Evolutionary conservation across 2,329 filamentous ascomycete species (phyloP), one percentile per base, ranked within the genome.

Genomic region (Claviceps fusiformis): DNA sequence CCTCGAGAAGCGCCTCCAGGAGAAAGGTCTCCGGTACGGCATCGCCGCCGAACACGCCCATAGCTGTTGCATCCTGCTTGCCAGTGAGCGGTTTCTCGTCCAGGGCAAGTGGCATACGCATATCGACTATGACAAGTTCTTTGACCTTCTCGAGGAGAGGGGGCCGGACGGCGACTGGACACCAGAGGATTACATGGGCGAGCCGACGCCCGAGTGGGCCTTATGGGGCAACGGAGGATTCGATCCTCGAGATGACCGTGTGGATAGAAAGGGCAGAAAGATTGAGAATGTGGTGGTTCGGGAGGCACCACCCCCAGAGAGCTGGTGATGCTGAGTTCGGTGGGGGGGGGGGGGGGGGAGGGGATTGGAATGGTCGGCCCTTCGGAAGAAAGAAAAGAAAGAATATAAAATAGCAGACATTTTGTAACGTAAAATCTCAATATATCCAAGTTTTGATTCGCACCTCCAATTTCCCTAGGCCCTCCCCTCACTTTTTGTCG

Each of bases 21-120:
- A 77, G 52, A 78, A 88, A 45, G 89, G 88, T 0, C 75, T 97
- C 7, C 76, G 76, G 1, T 97, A 97, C 64, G 92, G 92, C 19
- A 92, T 97, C 62, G 92, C 88, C 0, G 93, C 92, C 1, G 93
- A 97, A 71, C 92, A 97, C 66, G 89, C 89, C 1, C 92, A 97
- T 72, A 93, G 87, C 65, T 97, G 93, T 74, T 97, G 92, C 67
- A 84, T 95, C 27, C 73, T 97, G 53, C 77, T 97, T 44, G 92
- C 89, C 0, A 91, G 87, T 63, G 83, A 86, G 55, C 75, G 90
- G 9, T 98, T 97, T 74, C 74, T 76, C 55, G 80, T 84, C 46
- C 74, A 86, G 52, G 89, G 84, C 5, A 86, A 82, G 66, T 97
- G 91, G 91, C 88, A 93, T 66, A 95, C 92, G 1, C 74, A 87